phyloP scores from a whole-genome alignment of 176 grass and related monocot species.

The Lolium rigidum region DNA sequence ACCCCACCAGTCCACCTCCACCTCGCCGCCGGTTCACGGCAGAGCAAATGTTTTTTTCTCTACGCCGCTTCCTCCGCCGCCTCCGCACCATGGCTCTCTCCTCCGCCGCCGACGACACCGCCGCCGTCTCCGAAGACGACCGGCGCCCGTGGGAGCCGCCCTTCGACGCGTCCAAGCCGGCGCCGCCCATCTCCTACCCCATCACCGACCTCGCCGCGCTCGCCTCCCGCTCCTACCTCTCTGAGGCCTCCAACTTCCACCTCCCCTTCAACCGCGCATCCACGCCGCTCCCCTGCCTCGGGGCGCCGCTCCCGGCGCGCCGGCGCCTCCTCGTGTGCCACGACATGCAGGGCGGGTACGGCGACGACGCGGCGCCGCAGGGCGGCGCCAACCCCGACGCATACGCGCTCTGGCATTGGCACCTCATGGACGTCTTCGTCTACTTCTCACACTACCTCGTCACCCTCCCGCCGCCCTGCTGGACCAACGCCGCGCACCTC shows the following conservation, averaged over 20 bases:
- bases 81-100: slow-evolving; percentile 33
- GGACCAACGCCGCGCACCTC: slow-evolving; percentile 89
- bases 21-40: slow-evolving; percentile 21
- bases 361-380: slow-evolving; percentile 72
- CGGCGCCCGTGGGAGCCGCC: slow-evolving; percentile 65
- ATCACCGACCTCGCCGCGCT: slow-evolving; percentile 73
- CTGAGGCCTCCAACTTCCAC: slow-evolving; percentile 66
- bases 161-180: slow-evolving; percentile 75
- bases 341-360: slow-evolving; percentile 87
- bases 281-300: slow-evolving; percentile 35
- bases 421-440: slow-evolving; percentile 92
- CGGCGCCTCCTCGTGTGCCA: slow-evolving; percentile 86
- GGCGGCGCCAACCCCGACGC: slow-evolving; percentile 64
- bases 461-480: slow-evolving; percentile 86
- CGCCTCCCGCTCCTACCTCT: slow-evolving; percentile 74
- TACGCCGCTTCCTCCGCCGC: slow-evolving; percentile 38
- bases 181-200: slow-evolving; percentile 81
- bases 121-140: not conserved
- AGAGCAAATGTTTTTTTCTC: slow-evolving; percentile 29
- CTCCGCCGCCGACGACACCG: not conserved
- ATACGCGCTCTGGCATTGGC: slow-evolving; percentile 95
- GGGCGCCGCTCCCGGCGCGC: slow-evolving; percentile 48
- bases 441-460: slow-evolving; percentile 98
- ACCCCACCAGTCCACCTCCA: not conserved
- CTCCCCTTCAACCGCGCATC: slow-evolving; percentile 82